Base-by-base conservation (phyloP, 345 rosid species). In the Acer yangbiense region DNA sequence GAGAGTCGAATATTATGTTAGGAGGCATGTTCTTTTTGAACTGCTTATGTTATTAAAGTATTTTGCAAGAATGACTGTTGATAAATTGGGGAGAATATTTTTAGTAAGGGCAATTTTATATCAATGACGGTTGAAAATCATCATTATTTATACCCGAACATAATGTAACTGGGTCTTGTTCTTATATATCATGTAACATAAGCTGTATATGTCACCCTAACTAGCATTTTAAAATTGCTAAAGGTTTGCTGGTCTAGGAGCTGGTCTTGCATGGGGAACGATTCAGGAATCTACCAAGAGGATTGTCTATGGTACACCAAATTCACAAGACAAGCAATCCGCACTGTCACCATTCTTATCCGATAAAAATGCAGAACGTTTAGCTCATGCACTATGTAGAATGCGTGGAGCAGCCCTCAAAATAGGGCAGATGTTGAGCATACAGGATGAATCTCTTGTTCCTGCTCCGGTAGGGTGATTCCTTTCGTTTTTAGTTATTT, bases 401-500 rank as follows among this genome's bases (percentile, higher is more conserved):
- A 94, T 94, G 98, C 99, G 98, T 82, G 99, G 99, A 61, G 99
- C 99, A 62, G 99, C 98, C 3, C 97, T 96, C 68, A 96, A 96
- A 78, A 68, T 96, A 13, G 99, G 99, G 8, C 98, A 96, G 83
- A 96, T 94, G 99, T 82, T 96, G 84, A 96, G 99, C 81, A 96
- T 94, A 73, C 99, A 96, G 78, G 98, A 96, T 70, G 98, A 96
- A 85, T 89, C 93, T 77, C 97, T 96, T 60, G 97, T 96, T 80
- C 99, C 99, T 77, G 98, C 99, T 61, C 99, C 98, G 91, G 98
- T 93, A 84, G 65, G 76, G 0, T 44, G 39, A 2, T 41, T 60
- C 62, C 1, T 5, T 41, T 43, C 0, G 52, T 17, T 41, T 8
- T 16, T 32, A 29, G 46, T 58, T 69, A 43, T 12, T 18, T 77